Percentiles rank a stretch among this genome's conserved stretches.
Conservation (phyloP, 176 grass and related monocot genomes). For the Ampelocalamus luodianensis region DNA sequence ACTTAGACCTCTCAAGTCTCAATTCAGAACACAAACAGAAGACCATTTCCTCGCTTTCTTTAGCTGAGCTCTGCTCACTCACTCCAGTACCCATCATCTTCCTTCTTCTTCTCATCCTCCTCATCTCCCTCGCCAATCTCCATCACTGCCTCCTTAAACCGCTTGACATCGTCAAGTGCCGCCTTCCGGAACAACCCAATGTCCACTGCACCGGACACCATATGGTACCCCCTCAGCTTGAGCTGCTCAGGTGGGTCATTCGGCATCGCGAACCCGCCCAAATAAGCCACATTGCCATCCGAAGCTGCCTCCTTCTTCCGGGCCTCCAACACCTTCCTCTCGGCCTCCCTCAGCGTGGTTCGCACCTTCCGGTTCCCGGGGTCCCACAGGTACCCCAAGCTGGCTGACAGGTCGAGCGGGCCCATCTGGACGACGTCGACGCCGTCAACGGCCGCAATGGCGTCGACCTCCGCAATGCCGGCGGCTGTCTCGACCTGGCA, state of each 20-base stretch:
- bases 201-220: slow-evolving; percentile 84
- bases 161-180: slow-evolving; percentile 68
- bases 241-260: slow-evolving; percentile 80
- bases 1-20: neutral
- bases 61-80: slow-evolving; percentile 59
- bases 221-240: slow-evolving; percentile 88
- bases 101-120: slow-evolving; percentile 44
- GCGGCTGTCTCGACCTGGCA: slow-evolving; percentile 76
- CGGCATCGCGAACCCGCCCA: slow-evolving; percentile 88
- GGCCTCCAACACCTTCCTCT: slow-evolving; percentile 68
- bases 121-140: slow-evolving; percentile 65
- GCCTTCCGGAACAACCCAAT: slow-evolving; percentile 68
- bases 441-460: slow-evolving; percentile 82
- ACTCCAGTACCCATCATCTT: slow-evolving; percentile 79
- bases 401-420: slow-evolving; percentile 83
- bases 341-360: slow-evolving; percentile 64
- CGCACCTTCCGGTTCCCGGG: slow-evolving; percentile 89
- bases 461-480: slow-evolving; percentile 66
- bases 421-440: slow-evolving; percentile 91
- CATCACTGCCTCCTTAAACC: slow-evolving; percentile 59
- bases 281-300: slow-evolving; percentile 47
- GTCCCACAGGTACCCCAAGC: slow-evolving; percentile 95
- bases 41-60: neutral
- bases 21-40: slow-evolving; percentile 38
- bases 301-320: slow-evolving; percentile 46